These are phyloP conservation scores for Paspalum notatum DNA, from an alignment of 176 grass and related monocot genomes.

Conservation along the genomic window DNA sequence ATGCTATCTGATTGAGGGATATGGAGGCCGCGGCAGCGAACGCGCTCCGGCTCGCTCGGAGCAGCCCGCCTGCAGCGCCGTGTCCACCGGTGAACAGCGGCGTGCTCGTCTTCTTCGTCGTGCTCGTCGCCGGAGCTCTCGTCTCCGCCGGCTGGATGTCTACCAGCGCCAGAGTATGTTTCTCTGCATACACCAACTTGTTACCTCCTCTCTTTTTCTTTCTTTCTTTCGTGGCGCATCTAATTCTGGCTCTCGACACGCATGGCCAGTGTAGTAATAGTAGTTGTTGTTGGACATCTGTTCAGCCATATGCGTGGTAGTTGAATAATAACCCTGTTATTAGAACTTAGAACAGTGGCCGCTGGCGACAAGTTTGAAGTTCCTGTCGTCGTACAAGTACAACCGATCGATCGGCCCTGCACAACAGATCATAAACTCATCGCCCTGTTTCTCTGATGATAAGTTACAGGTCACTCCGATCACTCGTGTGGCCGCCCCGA, in stretches of 20 bases:
- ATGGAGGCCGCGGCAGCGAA: conserved; percentile 33
- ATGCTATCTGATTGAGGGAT: neutral
- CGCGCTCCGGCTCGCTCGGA: conserved; percentile 26
- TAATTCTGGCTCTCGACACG: neutral
- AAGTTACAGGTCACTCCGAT: conserved; percentile 35
- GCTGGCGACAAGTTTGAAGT: conserved; percentile 3
- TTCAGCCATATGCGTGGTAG: neutral
- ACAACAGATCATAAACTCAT: neutral
- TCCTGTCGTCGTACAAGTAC: neutral
- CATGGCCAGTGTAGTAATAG: neutral
- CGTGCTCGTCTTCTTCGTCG: conserved; percentile 46
- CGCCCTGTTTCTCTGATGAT: neutral
- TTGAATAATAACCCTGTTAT: neutral
- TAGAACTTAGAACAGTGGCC: neutral
- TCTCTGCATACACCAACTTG: neutral
- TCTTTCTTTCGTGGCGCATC: neutral
- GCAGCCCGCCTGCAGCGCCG: conserved; percentile 4
- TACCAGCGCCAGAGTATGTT: conserved; percentile 35
- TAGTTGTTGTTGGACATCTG: neutral
- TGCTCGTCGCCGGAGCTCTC: conserved; percentile 50
- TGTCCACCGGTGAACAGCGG: conserved; percentile 32
- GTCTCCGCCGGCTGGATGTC: conserved; percentile 51
- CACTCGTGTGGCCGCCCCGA: neutral
- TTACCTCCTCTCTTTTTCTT: neutral
- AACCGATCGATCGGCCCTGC: neutral